Base-by-base conservation (phyloP, 2,329 filamentous ascomycete species). In the Elsinoe ampelina region DNA sequence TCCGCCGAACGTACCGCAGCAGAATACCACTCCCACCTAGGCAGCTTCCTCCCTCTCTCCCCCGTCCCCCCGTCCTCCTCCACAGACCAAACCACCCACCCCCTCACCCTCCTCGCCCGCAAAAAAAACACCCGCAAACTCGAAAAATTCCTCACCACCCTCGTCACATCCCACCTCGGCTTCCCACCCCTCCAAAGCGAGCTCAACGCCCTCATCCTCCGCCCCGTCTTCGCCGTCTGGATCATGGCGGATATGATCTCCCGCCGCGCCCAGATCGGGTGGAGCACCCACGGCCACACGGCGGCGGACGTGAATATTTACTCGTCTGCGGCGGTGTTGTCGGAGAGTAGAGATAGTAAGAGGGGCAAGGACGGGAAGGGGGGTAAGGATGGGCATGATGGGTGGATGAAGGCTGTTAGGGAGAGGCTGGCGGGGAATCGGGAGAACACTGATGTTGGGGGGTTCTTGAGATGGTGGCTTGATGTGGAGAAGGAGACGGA, bases 221-320 rank as follows among this genome's bases (percentile, higher is more conserved):
- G 78, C 22, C 80, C 84, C 0, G 75, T 75, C 1, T 69, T 72
- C 3, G 78, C 84, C 2, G 74, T 80, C 1, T 83, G 82, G 66
- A 71, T 77, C 22, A 87, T 97, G 67, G 84, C 90, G 0, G 84
- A 89, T 66, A 92, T 98, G 75, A 82, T 97, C 63, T 95, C 88
- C 63, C 80, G 87, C 3, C 83, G 93, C 59, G 88, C 91, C 1
- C 89, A 95, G 67, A 82, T 95, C 42, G 95, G 93, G 12, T 98
- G 93, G 93, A 85, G 82, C 61, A 95, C 91, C 0, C 92, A 96
- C 69, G 93, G 93, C 26, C 93, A 98, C 59, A 66, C 67, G 67
- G 93, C 86, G 54, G 90, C 93, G 6, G 93, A 98, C 68, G 93
- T 98, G 50, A 98, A 98, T 71, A 89, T 98, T 63, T 98, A 97